phyloP scores from a whole-genome alignment of 768 basidiomycete genomes.

The Suillus cothurnatus region DNA sequence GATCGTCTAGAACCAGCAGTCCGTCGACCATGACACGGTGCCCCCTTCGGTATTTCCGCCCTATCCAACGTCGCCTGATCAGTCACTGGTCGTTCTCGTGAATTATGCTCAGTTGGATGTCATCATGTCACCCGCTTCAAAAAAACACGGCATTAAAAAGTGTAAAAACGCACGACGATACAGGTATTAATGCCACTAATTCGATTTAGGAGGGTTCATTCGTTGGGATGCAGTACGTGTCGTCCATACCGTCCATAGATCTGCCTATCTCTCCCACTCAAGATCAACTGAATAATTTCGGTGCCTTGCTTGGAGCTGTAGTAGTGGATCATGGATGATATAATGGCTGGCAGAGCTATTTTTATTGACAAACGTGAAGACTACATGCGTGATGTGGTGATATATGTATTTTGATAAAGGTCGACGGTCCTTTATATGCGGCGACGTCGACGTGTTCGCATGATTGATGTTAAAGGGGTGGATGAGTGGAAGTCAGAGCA shows the following conservation, averaged over 20 bases:
- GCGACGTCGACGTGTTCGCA: not conserved
- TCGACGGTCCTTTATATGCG: not conserved
- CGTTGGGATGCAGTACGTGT: not conserved
- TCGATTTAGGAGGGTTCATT: not conserved
- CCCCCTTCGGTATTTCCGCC: not conserved
- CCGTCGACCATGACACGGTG: too few relatives aligned
- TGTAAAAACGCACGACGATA: not conserved
- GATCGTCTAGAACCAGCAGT: too few relatives aligned
- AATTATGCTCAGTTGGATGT: not conserved
- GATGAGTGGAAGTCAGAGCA: not conserved
- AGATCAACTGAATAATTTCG: not conserved
- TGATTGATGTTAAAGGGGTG: not conserved
- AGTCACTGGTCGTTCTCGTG: not conserved
- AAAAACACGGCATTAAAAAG: not conserved
- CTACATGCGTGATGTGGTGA: too few relatives aligned
- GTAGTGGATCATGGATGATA: not conserved
- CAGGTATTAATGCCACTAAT: not conserved
- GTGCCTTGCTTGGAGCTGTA: not conserved
- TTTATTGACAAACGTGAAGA: not conserved
- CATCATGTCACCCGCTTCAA: not conserved
- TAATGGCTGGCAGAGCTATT: not conserved
- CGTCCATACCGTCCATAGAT: too few relatives aligned
- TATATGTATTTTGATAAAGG: not conserved
- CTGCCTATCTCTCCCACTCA: not conserved
- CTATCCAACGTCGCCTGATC: not conserved